These are phyloP conservation scores for Clausena lansium DNA, from an alignment of 345 rosid genomes.

Conservation along the genomic window DNA sequence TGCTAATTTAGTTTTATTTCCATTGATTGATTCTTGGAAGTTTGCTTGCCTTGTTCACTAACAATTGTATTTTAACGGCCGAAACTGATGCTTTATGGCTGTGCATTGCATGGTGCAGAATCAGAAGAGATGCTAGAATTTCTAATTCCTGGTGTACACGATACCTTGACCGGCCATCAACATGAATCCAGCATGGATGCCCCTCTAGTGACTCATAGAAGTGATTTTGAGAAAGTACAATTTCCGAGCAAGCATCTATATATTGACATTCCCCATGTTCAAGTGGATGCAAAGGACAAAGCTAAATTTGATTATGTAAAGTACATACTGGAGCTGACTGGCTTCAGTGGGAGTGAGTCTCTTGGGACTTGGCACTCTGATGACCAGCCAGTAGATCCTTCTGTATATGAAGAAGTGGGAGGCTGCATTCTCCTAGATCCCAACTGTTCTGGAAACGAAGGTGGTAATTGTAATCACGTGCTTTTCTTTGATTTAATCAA, in stretches of 20 bases:
- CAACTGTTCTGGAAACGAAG: conserved; percentile 38
- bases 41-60: not conserved
- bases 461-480: conserved; percentile 39
- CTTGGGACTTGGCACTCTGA: conserved; percentile 65
- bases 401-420: conserved; percentile 47
- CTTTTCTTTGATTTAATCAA: conserved; percentile 67
- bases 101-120: conserved; percentile 13
- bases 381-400: conserved; percentile 65
- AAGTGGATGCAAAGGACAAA: conserved; percentile 45
- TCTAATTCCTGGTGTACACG: not conserved
- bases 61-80: not conserved
- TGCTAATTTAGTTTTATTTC: not conserved
- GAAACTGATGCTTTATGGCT: not conserved
- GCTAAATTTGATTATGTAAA: conserved; percentile 58
- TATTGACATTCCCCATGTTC: conserved; percentile 20
- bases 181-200: conserved; percentile 14
- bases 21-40: not conserved
- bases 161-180: not conserved
- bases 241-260: conserved; percentile 2
- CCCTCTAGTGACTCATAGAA: not conserved
- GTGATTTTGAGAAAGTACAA: conserved; percentile 6
- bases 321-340: conserved; percentile 66
- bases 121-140: conserved; percentile 7
- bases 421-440: conserved; percentile 47
- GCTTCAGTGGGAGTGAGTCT: conserved; percentile 48